These are phyloP conservation scores for Lasiosphaeria ovina DNA, from an alignment of 495 filamentous ascomycete genomes.

Conservation along the genomic window DNA sequence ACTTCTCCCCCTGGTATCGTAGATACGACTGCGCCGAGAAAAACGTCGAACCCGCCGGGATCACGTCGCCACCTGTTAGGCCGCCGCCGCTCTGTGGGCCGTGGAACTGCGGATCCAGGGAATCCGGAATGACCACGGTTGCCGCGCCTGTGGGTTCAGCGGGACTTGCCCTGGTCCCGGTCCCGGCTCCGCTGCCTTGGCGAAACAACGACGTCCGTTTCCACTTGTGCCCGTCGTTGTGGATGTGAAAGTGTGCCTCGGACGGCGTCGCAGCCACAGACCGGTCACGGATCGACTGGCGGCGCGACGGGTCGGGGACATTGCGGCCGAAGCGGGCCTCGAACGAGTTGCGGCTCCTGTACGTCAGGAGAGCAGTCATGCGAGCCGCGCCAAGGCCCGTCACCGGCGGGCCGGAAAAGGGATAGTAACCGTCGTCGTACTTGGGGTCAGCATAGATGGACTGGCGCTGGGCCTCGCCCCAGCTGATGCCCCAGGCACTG, in stretches of 20 bases:
- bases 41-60: conserved; percentile 70
- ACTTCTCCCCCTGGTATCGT: conserved; percentile 95
- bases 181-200: conserved; percentile 28
- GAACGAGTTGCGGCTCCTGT: conserved; percentile 94
- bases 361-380: conserved; percentile 94
- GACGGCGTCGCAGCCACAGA: conserved; percentile 61
- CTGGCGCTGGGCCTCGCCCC: conserved; percentile 96
- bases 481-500: conserved; percentile 98
- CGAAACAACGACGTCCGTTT: conserved; percentile 38
- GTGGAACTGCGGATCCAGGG: conserved; percentile 73
- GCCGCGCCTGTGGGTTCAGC: not conserved
- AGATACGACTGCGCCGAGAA: conserved; percentile 98
- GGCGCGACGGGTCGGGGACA: conserved; percentile 76
- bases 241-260: conserved; percentile 87
- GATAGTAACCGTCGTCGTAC: conserved; percentile 95
- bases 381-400: conserved; percentile 90
- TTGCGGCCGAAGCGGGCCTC: conserved; percentile 93
- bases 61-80: conserved; percentile 39
- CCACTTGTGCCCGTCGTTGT: conserved; percentile 89
- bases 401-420: conserved; percentile 75
- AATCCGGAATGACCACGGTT: conserved; percentile 3
- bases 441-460: conserved; percentile 98
- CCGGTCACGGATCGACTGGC: conserved; percentile 71
- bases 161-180: not conserved
- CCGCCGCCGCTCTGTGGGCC: conserved; percentile 48